Evolutionary conservation across 2,329 filamentous ascomycete species (phyloP).

Genomic region (Talaromyces sp.): DNA sequence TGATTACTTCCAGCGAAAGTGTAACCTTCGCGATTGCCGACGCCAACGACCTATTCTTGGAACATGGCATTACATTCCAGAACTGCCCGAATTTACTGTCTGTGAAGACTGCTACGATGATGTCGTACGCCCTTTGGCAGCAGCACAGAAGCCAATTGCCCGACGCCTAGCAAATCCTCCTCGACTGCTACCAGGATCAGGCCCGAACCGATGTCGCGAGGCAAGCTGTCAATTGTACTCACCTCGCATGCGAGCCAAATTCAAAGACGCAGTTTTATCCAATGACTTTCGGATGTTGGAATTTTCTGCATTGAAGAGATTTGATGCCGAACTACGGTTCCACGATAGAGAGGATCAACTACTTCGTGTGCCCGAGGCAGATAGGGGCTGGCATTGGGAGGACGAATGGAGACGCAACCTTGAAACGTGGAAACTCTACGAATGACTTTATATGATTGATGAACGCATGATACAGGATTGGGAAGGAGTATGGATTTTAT

Average conservation of each 20-base stretch:
- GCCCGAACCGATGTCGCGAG: slow-evolving; percentile 34
- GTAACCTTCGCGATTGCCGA: slow-evolving; percentile 61
- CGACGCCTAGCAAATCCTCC: slow-evolving; percentile 64
- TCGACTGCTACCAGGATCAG: slow-evolving; percentile 57
- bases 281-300: slow-evolving; percentile 68
- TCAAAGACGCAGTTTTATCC: slow-evolving; percentile 63
- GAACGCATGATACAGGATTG: neutral
- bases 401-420: slow-evolving; percentile 50
- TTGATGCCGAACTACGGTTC: slow-evolving; percentile 59
- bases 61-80: slow-evolving; percentile 75
- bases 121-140: slow-evolving; percentile 68
- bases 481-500: neutral
- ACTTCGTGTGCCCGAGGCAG: slow-evolving; percentile 54
- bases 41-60: slow-evolving; percentile 62
- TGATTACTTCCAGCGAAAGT: slow-evolving; percentile 61
- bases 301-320: slow-evolving; percentile 58
- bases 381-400: slow-evolving; percentile 54
- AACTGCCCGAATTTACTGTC: slow-evolving; percentile 74
- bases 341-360: slow-evolving; percentile 56
- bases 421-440: slow-evolving; percentile 55
- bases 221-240: slow-evolving; percentile 77
- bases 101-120: slow-evolving; percentile 85
- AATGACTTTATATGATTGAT: slow-evolving; percentile 34
- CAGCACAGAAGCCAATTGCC: slow-evolving; percentile 57
- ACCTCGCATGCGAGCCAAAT: slow-evolving; percentile 71